A percentile compares a stretch with the other conserved stretches of the same genome.
Conservation (phyloP, 2,329 filamentous ascomycete genomes). For the Lecanicillium sp. region DNA sequence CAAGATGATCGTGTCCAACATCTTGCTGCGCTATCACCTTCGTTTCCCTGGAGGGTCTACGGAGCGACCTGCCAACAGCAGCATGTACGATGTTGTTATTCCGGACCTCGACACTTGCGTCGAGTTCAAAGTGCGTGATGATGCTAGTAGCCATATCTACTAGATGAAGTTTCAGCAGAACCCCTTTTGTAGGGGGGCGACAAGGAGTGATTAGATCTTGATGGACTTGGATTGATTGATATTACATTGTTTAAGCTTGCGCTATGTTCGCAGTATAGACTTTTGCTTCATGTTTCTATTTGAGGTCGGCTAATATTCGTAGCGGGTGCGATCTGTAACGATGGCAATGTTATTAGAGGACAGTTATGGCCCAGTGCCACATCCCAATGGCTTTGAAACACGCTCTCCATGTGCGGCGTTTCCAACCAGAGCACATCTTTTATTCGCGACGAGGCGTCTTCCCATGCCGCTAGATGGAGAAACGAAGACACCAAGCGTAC, state of each 20-base stretch:
- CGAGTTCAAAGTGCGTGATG: conserved; percentile 2
- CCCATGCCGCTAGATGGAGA: background rate
- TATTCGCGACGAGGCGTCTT: background rate
- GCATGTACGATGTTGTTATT: conserved; percentile 3
- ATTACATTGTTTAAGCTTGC: too few relatives aligned
- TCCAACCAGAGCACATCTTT: conserved; percentile 5
- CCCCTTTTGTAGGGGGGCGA: too few relatives aligned
- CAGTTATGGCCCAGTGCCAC: conserved; percentile 2
- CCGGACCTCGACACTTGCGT: conserved; percentile 1
- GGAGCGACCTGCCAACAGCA: conserved; percentile 1
- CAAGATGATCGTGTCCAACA: conserved; percentile 4
- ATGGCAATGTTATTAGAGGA: background rate
- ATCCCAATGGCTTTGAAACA: conserved; percentile 8
- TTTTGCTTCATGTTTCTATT: background rate
- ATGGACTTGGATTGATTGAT: too few relatives aligned
- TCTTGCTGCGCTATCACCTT: background rate
- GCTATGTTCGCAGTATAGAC: too few relatives aligned
- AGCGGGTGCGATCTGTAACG: conserved; percentile 1
- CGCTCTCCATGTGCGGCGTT: background rate
- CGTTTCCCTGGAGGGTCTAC: conserved; percentile 1
- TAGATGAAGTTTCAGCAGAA: background rate
- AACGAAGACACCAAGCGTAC: background rate
- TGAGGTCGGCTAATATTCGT: background rate
- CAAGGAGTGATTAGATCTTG: too few relatives aligned
- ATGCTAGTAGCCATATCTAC: background rate